Percentiles rank a stretch among this genome's conserved stretches.
Conservation (phyloP, 176 grass and related monocot species). For the Oryza glaberrima region DNA sequence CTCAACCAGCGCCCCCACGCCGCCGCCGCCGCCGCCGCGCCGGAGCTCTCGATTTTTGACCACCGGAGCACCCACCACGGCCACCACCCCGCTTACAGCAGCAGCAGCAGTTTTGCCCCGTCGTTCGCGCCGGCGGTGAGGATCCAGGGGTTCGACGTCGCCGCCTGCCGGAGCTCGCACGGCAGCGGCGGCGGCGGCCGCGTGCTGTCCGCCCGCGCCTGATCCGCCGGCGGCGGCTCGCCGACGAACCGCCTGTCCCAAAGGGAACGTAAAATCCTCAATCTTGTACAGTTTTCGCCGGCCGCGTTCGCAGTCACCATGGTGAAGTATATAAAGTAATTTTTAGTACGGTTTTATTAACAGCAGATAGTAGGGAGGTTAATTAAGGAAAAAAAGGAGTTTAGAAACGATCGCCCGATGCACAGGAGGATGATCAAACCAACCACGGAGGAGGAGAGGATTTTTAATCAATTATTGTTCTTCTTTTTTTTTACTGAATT, state of each 20-base stretch:
- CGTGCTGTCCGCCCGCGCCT: constrained; percentile 69
- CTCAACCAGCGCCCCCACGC: constrained; percentile 47
- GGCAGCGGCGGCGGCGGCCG: constrained; percentile 35
- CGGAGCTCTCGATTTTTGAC: constrained; percentile 57
- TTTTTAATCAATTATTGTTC: constrained; percentile 6
- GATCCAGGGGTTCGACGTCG: constrained; percentile 74
- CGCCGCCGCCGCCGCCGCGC: background rate
- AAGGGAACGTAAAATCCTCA: background rate
- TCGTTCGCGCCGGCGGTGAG: constrained; percentile 62
- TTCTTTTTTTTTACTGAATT: background rate
- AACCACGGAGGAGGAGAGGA: background rate
- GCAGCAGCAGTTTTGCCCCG: constrained; percentile 54
- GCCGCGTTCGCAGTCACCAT: background rate
- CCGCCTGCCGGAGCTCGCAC: constrained; percentile 59
- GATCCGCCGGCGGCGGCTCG: background rate
- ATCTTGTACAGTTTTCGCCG: constrained; percentile 62
- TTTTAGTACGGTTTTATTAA: constrained; percentile 39
- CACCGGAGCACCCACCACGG: constrained; percentile 18
- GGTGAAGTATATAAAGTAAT: constrained; percentile 25
- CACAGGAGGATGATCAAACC: constrained; percentile 16
- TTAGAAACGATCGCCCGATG: constrained; percentile 16
- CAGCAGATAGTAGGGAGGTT: constrained; percentile 51
- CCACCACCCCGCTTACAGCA: constrained; percentile 8
- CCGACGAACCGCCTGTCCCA: background rate
- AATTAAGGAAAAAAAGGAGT: constrained; percentile 9